Base-by-base conservation (phyloP, 352 stramenopile genomes). In the Globisporangium rhizosaccharum region DNA sequence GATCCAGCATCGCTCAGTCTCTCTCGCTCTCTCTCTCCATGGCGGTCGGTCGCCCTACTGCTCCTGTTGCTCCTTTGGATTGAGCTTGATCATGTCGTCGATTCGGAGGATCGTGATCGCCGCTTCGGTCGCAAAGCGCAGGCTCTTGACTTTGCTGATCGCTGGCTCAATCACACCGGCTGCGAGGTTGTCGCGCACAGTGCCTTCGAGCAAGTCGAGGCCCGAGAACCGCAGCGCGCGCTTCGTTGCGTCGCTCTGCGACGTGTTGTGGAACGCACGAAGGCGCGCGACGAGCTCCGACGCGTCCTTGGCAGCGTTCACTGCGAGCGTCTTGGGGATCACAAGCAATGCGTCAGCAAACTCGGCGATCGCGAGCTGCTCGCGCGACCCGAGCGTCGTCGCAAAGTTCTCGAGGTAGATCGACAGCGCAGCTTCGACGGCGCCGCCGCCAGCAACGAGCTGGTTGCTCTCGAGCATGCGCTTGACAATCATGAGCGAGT, bases 31-130 rank as follows among this genome's bases (percentile, higher is more conserved):
- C 55, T n/a, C 55, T 36, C 56, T 56, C 63, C 53, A 59, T 26
- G 30, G 54, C 33, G 33, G 33, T 36, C 30, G 30, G 9, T 10
- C 7, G 33, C 33, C 56, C 72, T 90, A 94, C 66, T 93, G 81
- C 62, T 88, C 70, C 51, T 69, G 64, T 53, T 94, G 79, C 73
- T 93, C 75, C 76, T 94, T 94, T 36, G 82, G 85, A 80, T 96
- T 96, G 56, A 99, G 80, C 68, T 96, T 98, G 71, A 99, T 99
- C 73, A 97, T 91, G 81, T 99, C 97, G 83, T 99, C 97, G 75
- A 99, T 99, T 75, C 97, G 90, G 59, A 99, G 72, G 84, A 99
- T 99, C 39, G 97, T 99, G 79, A 99, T 99, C 49, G 97, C 97
- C 39, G 97, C 97, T 66, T 99, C 97, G 6, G 96, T 99, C 20